A percentile compares a stretch with the other conserved stretches of the same genome.
These are phyloP conservation scores for Euphorbia pulcherrima DNA, from an alignment of 345 rosid species.

Conservation along the genomic window DNA sequence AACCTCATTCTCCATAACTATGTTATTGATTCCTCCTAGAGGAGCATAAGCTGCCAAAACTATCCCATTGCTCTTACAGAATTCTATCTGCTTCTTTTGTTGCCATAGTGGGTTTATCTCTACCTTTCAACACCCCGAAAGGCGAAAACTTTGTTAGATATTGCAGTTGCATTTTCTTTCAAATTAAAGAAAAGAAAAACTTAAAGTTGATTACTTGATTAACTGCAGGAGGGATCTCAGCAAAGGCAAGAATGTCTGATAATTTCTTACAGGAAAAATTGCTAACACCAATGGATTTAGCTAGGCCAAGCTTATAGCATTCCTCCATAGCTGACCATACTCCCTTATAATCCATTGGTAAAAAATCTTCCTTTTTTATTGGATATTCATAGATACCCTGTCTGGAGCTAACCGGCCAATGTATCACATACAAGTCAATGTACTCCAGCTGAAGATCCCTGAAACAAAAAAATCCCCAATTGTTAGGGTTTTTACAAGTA, in stretches of 20 bases:
- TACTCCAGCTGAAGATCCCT: slow-evolving; percentile 67
- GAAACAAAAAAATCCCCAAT: slow-evolving; percentile 1
- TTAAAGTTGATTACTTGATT: slow-evolving; percentile 50
- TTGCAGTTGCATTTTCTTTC: neutral
- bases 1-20: slow-evolving; percentile 56
- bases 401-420: slow-evolving; percentile 81
- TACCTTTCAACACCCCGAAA: slow-evolving; percentile 42
- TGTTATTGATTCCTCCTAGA: slow-evolving; percentile 57
- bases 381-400: slow-evolving; percentile 63
- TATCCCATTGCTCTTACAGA: slow-evolving; percentile 51
- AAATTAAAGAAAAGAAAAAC: neutral
- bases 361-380: slow-evolving; percentile 54
- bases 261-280: slow-evolving; percentile 77
- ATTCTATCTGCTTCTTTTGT: slow-evolving; percentile 57
- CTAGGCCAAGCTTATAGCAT: slow-evolving; percentile 56
- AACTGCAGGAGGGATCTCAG: slow-evolving; percentile 68
- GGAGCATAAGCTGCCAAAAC: slow-evolving; percentile 56
- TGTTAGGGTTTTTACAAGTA: too few species aligned
- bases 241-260: slow-evolving; percentile 45
- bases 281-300: slow-evolving; percentile 76
- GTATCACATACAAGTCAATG: slow-evolving; percentile 66
- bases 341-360: slow-evolving; percentile 52
- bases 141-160: neutral
- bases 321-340: slow-evolving; percentile 84
- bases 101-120: slow-evolving; percentile 86